Base-by-base conservation (phyloP, 2,329 filamentous ascomycete genomes). In the Talaromyces pinophilus region DNA sequence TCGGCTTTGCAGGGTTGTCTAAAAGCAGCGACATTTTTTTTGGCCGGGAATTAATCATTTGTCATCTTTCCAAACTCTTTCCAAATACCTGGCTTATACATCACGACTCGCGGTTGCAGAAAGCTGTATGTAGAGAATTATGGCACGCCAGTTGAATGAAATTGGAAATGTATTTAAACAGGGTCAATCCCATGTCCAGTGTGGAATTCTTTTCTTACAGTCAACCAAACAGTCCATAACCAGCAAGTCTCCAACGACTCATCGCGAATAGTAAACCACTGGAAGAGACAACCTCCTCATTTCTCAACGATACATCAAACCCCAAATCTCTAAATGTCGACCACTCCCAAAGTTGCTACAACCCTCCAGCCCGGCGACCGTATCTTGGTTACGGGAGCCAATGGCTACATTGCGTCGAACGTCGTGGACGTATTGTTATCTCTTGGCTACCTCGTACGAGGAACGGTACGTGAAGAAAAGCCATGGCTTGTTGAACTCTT, bases 321-420 rank as follows among this genome's bases (percentile, higher is more conserved):
- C 17, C 28, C 2, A 57, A 10, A 57, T 22, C 11, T 22, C 11
- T 25, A 55, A 15, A 65, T 65, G 63, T 25, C 63, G 38, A 30
- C 44, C 1, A 38, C 57, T 30, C 22, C 11, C 25, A 63, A 59
- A 38, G 50, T 52, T 15, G 6, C 33, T 44, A 65, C 65, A 4
- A 50, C 63, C 15, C 73, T 80, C 30, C 71, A 72, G 7, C 52
- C 65, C 5, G 76, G 74, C 10, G 76, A 75, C 2, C 69, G 67
- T 50, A 72, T 84, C 33, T 77, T 85, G 3, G 77, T 85, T 15
- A 84, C 82, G 0, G 82, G 82, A 6, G 79, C 75, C 1, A 84
- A 78, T 59, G 82, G 82, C 40, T 83, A 79, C 69, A 75, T 85
- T 28, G 82, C 73, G 30, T 77, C 77, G 6, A 80, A 84, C 52